Conservation (phyloP, 257 asterid species). For the Ocimum tenuiflorum region DNA sequence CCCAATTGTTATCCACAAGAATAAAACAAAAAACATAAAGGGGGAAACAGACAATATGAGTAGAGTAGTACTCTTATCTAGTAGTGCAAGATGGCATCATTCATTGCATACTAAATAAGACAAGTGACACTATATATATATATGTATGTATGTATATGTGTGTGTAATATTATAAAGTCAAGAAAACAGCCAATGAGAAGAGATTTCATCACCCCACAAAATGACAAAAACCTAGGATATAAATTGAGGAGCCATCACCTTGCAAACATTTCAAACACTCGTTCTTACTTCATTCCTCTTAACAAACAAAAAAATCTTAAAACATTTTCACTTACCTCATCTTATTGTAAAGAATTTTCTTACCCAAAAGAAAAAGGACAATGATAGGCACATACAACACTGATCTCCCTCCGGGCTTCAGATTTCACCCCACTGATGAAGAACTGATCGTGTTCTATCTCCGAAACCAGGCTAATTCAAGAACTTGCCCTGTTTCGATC, state of each 20-base stretch:
- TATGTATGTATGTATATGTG: too few relatives aligned
- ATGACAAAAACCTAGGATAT: conserved; percentile 30
- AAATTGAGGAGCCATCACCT: conserved; percentile 29
- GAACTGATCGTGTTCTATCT: conserved; percentile 78
- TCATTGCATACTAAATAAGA: conserved; percentile 20
- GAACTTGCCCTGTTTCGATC: conserved; percentile 61
- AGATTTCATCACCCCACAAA: conserved; percentile 20
- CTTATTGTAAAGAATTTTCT: too few relatives aligned
- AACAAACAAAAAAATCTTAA: too few relatives aligned
- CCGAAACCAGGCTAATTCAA: conserved; percentile 55
- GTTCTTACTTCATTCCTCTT: conserved; percentile 4
- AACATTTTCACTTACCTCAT: too few relatives aligned
- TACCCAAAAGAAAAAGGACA: too few relatives aligned
- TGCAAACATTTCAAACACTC: conserved; percentile 36
- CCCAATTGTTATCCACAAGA: conserved; percentile 28
- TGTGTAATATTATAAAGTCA: conserved; percentile 12
- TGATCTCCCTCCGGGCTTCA: conserved; percentile 88
- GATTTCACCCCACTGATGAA: conserved; percentile 91
- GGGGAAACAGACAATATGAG: neutral
- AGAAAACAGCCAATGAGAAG: conserved; percentile 30
- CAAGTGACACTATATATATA: neutral
- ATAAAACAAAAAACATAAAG: neutral
- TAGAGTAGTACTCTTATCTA: conserved; percentile 26
- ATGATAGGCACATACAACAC: conserved; percentile 51
- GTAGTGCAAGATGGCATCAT: conserved; percentile 22